Evolutionary conservation across 2,329 filamentous ascomycete genomes (phyloP).

Genomic region (Neofusicoccum umdonicola): DNA sequence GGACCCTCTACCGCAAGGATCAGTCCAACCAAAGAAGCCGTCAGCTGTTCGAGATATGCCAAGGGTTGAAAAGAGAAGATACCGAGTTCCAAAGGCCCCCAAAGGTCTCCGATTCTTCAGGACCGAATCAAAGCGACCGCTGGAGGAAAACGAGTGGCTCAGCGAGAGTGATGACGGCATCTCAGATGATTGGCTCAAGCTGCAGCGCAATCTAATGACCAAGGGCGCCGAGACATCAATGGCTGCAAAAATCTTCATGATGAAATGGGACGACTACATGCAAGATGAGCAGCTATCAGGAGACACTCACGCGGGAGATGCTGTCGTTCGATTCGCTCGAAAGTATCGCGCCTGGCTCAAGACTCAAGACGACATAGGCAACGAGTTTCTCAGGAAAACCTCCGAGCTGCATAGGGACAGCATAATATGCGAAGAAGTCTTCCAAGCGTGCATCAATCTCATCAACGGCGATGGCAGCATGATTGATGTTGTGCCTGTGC

Average conservation of each 20-base stretch:
- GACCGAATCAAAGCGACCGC: constrained; percentile 37
- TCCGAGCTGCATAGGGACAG: constrained; percentile 29
- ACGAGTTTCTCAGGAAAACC: constrained; percentile 33
- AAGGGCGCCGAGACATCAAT: constrained; percentile 18
- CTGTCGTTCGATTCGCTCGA: constrained; percentile 40
- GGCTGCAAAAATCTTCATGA: constrained; percentile 33
- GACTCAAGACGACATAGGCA: constrained; percentile 22
- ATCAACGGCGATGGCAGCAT: neutral
- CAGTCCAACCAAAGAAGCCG: constrained; percentile 21
- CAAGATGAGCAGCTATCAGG: constrained; percentile 35
- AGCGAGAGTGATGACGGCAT: constrained; percentile 43
- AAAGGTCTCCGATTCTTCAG: constrained; percentile 39
- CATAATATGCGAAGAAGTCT: constrained; percentile 27
- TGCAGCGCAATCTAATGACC: constrained; percentile 30
- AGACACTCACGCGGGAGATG: constrained; percentile 35
- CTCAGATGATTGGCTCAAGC: constrained; percentile 30
- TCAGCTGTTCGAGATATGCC: constrained; percentile 23
- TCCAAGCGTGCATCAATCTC: constrained; percentile 21
- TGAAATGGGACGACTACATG: constrained; percentile 37
- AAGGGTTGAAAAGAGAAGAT: constrained; percentile 25
- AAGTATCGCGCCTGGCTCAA: constrained; percentile 24
- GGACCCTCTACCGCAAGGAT: neutral
- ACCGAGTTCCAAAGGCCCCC: constrained; percentile 36
- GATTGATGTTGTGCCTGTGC: neutral
- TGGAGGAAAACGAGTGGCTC: constrained; percentile 38